Base-by-base conservation (phyloP, 257 asterid species). In the Penstemon eatonii region DNA sequence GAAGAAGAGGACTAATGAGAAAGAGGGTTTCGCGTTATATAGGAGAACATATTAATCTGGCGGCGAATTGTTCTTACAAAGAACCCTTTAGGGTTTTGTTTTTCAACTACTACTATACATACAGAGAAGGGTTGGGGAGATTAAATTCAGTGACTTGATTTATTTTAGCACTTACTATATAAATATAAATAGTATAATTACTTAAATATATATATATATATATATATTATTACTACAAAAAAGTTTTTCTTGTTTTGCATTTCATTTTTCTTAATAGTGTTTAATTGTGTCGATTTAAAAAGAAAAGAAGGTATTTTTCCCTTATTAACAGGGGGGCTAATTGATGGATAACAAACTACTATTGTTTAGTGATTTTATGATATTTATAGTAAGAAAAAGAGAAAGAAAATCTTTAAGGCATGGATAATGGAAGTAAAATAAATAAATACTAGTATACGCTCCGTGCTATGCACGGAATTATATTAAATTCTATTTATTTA, bases 71-170 rank as follows among this genome's bases (percentile, higher is more conserved):
- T 77, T 83, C 81, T 76, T 57, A 79, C 89, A 78, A 72, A 76
- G 88, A 86, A 87, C 80, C 91, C 91, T 73, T 82, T 81, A 86
- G 95, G 97, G 95, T 90, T 90, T 84, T 79, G 85, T 69, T 79
- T 79, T 70, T 58, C 80, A 75, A 74, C 85, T 79, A 76, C 67
- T 63, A 15, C 72, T 61, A 72, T 44, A 33, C 67, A 58, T 18
- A 65, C 50, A 40, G 70, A 68, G 37, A 47, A 60, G 68, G 50
- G 47, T 49, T 12, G 69, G 56, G 70, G 70, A n/a, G 82, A 73
- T 76, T 76, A 75, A 81, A 79, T 78, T 80, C 83, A 71, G 72
- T 53, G 38, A 56, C 56, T 57, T 57, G 37, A 71, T 70, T 19
- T 66, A 68, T 59, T 70, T 52, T 25, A 25, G 33, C 61, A 78